phyloP scores from a whole-genome alignment of 2,329 filamentous ascomycete species.

The Emergomyces pasteurianus region DNA sequence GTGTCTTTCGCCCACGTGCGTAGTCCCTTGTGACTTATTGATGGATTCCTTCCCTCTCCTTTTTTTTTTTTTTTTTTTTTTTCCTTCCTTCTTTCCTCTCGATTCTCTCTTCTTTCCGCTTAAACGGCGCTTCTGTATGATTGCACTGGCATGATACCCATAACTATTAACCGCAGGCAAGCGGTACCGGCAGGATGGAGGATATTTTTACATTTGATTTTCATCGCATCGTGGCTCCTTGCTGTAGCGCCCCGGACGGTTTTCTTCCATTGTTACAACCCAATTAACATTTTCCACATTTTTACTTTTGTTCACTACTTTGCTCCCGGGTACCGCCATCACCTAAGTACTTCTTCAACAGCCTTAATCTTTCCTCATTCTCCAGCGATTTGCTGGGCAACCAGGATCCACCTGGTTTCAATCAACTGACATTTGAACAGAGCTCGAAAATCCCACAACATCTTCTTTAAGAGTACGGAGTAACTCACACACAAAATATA shows the following conservation, averaged over 20 bases:
- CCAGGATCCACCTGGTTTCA: not conserved
- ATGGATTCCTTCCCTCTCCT: not conserved
- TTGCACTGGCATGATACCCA: conserved; percentile 1
- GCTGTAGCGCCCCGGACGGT: conserved; percentile 1
- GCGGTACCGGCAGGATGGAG: not conserved
- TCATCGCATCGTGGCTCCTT: not conserved
- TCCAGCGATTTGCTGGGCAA: not conserved
- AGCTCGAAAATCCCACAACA: not conserved
- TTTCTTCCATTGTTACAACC: not conserved
- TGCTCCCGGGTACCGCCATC: not conserved
- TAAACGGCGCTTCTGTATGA: not conserved
- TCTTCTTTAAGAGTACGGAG: not conserved
- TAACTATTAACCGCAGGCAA: conserved; percentile 1
- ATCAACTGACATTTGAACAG: not conserved
- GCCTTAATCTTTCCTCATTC: not conserved
- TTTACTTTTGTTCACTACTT: not conserved
- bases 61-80: not conserved
- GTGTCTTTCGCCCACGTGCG: not conserved
- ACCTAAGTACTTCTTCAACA: not conserved
- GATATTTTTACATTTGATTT: not conserved
- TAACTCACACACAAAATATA: not conserved
- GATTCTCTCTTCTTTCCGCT: not conserved
- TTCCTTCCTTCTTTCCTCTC: no score
- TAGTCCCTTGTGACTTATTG: not conserved
- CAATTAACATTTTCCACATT: conserved; percentile 1